Percentiles rank a stretch among this genome's conserved stretches.
phyloP scores from a whole-genome alignment of 768 basidiomycete genomes.

The Boletus patriciae region DNA sequence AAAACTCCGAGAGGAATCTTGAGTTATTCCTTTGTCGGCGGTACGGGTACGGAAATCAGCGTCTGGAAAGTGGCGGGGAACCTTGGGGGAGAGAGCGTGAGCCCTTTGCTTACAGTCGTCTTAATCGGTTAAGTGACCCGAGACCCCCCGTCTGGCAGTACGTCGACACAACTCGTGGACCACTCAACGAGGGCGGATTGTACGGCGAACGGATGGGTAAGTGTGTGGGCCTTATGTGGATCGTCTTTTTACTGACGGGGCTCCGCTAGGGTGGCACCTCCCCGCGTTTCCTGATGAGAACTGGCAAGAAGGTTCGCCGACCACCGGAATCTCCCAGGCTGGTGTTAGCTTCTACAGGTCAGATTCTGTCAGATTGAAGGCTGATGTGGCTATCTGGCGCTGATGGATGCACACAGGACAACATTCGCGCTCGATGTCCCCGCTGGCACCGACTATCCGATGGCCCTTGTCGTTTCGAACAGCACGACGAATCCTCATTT shows the following conservation, averaged over 20 bases:
- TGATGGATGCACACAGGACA: slow-evolving; percentile 17
- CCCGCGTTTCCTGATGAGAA: slow-evolving; percentile 50
- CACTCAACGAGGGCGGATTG: slow-evolving; percentile 61
- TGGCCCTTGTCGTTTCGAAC: slow-evolving; percentile 46
- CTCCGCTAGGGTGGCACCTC: slow-evolving; percentile 48
- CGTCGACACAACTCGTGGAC: slow-evolving; percentile 49
- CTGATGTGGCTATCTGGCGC: neutral
- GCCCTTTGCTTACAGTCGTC: slow-evolving; percentile 6
- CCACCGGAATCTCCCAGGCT: slow-evolving; percentile 39
- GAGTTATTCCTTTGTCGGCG: slow-evolving; percentile 46
- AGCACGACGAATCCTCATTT: slow-evolving; percentile 45
- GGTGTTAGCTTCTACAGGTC: slow-evolving; percentile 53
- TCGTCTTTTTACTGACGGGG: slow-evolving; percentile 3
- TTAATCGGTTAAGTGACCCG: neutral
- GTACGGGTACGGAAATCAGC: slow-evolving; percentile 36
- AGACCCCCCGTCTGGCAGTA: slow-evolving; percentile 33
- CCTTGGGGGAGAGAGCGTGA: slow-evolving; percentile 46
- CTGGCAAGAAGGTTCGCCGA: slow-evolving; percentile 47
- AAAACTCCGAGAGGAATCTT: slow-evolving; percentile 50
- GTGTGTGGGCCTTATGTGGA: neutral
- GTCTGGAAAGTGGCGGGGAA: slow-evolving; percentile 54
- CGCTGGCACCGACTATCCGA: slow-evolving; percentile 47
- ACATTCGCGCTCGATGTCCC: slow-evolving; percentile 47
- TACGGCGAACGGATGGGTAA: slow-evolving; percentile 52
- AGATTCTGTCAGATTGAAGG: neutral